Evolutionary conservation across 345 rosid genomes (phyloP), one percentile per base, ranked within the genome.

Genomic region (Draba incana): DNA sequence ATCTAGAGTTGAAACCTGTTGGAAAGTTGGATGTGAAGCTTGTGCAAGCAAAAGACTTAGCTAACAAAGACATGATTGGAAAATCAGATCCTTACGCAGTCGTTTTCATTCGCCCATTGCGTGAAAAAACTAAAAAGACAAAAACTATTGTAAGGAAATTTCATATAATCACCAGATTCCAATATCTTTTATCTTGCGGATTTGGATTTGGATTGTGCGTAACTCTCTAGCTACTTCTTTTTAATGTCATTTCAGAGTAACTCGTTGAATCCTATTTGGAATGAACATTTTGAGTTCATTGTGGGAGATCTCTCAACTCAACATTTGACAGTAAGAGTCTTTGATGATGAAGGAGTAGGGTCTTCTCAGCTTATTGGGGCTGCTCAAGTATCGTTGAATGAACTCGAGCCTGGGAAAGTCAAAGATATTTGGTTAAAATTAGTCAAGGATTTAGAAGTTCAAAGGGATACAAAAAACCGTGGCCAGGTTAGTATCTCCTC

Each of bases 41-140:
- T 62, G 84, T 93, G 61, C 97, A 88, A 79, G 98, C 88, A 53
- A 90, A 87, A 53, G 98, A 84, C 9, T 79, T 93, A 55, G 70
- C 84, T 33, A 90, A 93, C 70, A 93, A 90, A 81, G 97, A 94
- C 81, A 13, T 94, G 3, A 71, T 94, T 25, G 97, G 97, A 57
- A 94, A 91, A 80, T 91, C 99, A 2, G 99, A 94, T 83, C 97
- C 99, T 35, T 94, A 64, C 62, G 95, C 86, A 56, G 83, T 83
- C 38, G 39, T 90, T 28, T 91, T 85, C 57, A 49, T 94, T 50
- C 96, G 99, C 11, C 99, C 99, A 3, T 64, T 91, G 44, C 87
- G 76, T 5, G 80, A 84, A 66, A 85, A 78, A 84, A 91, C 68
- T 48, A 84, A 83, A 52, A 91, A 83, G 63, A 94, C 96, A 81